These are phyloP conservation scores for Podospora appendiculata DNA, from an alignment of 495 filamentous ascomycete species.

Conservation along the genomic window DNA sequence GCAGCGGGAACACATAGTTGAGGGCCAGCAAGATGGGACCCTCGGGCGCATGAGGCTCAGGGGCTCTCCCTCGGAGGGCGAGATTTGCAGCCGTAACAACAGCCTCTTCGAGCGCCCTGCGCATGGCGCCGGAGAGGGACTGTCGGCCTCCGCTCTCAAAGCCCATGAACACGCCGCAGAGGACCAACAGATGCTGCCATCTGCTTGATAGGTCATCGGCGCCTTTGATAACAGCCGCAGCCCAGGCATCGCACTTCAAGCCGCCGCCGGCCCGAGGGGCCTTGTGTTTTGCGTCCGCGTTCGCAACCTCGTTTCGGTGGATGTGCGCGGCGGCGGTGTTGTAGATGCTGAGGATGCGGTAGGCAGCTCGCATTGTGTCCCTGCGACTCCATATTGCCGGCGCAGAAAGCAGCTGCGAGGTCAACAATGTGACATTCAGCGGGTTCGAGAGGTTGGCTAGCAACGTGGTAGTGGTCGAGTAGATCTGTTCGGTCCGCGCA, in stretches of 20 bases:
- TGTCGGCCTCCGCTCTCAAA: constrained; percentile 62
- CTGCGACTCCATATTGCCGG: constrained; percentile 69
- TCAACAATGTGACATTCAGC: constrained; percentile 80
- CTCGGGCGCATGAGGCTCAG: constrained; percentile 45
- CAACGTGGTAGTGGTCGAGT: constrained; percentile 73
- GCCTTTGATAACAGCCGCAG: constrained; percentile 72
- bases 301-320: constrained; percentile 45
- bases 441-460: constrained; percentile 81
- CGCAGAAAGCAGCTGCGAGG: constrained; percentile 79
- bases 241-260: constrained; percentile 66
- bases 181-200: constrained; percentile 81
- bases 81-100: constrained; percentile 74
- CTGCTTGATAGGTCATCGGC: constrained; percentile 74
- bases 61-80: constrained; percentile 37
- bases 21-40: constrained; percentile 63
- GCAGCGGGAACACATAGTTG: constrained; percentile 67
- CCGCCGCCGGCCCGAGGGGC: constrained; percentile 36
- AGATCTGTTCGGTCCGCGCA: constrained; percentile 48
- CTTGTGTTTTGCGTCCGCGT: constrained; percentile 32
- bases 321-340: constrained; percentile 71
- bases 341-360: constrained; percentile 78
- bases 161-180: constrained; percentile 76
- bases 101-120: constrained; percentile 66
- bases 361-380: constrained; percentile 64
- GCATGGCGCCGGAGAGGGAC: constrained; percentile 53